phyloP scores from a whole-genome alignment of 805 yeast species.

The Metschnikowia lochheadii region DNA sequence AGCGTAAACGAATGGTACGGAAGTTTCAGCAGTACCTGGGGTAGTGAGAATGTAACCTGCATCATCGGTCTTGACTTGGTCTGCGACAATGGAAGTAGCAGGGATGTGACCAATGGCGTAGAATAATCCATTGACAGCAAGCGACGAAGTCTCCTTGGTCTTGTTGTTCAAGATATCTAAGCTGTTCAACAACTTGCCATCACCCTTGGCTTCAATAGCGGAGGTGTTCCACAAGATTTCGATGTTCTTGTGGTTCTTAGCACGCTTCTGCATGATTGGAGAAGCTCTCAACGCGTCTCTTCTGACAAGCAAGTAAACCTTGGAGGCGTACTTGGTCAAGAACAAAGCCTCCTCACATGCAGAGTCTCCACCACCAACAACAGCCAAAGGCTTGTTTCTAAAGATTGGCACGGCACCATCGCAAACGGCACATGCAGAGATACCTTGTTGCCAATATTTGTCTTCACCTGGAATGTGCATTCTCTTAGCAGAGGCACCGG shows the following conservation, averaged over 20 bases:
- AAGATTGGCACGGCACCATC: constrained; percentile 99
- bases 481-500: constrained; percentile 98
- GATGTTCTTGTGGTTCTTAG: constrained; percentile 74
- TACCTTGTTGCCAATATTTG: constrained; percentile 97
- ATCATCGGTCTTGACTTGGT: constrained; percentile 79
- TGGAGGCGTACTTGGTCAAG: constrained; percentile 95
- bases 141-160: constrained; percentile 63
- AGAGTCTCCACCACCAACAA: constrained; percentile 98
- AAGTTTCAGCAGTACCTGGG: constrained; percentile 86
- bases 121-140: constrained; percentile 86
- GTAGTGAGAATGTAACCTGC: constrained; percentile 83
- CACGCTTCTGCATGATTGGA: constrained; percentile 95
- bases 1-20: constrained; percentile 89
- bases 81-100: constrained; percentile 77
- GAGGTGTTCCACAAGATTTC: constrained; percentile 87
- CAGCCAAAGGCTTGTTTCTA: constrained; percentile 97
- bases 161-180: constrained; percentile 66
- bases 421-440: constrained; percentile 99
- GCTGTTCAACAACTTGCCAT: constrained; percentile 73
- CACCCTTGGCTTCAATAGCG: constrained; percentile 86
- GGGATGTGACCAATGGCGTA: constrained; percentile 98
- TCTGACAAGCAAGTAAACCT: constrained; percentile 90
- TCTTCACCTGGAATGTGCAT: constrained; percentile 94
- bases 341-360: constrained; percentile 99
- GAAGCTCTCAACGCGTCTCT: constrained; percentile 94